Evolutionary conservation across 2,329 filamentous ascomycete genomes (phyloP), one percentile per base, ranked within the genome.

Genomic region (Plenodomus lindquistii): DNA sequence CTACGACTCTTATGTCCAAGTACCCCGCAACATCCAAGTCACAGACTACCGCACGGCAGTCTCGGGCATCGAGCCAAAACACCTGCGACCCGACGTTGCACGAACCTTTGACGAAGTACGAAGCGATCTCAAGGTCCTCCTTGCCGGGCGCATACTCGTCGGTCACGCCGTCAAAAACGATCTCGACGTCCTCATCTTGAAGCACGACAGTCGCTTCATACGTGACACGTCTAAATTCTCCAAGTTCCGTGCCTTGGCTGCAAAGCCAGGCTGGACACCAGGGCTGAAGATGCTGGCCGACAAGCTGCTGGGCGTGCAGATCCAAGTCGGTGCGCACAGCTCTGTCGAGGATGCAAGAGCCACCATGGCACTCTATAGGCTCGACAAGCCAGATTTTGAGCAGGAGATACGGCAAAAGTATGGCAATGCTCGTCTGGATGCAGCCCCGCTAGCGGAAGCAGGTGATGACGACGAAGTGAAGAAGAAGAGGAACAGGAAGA

Each of bases 1-100:
- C 38, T 97, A 97, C 80, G 94, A 99, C 76, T 93, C 89, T 11
- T 97, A 88, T 67, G 94, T 97, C 9, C 82, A 83, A 44, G 88
- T 90, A 0, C 60, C 54, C 24, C 58, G 51, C n/a, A 84, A 85
- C 50, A 86, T 91, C 65, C 79, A 77, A 46, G 89, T 99, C 2
- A 91, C 88, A 13, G 89, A 99, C 73, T 99, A 92, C 87, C 84
- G 94, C 53, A 97, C 92, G 2, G 78, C 81, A 52, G 86, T 97
- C 35, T 95, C 88, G 53, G 94, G 94, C 6, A 87, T 99, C 52
- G 82, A 84, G 42, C 81, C 88, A 0, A 83, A 83, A 50, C 85
- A 91, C 57, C 86, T 97, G 81, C 77, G 79, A 4, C 62, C 65
- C n/a, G 67, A 70, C 9, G 62, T 66, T 37, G 75, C 76, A 31